Base-by-base conservation (phyloP, 2,329 filamentous ascomycete genomes). In the Neobulgaria alba region DNA sequence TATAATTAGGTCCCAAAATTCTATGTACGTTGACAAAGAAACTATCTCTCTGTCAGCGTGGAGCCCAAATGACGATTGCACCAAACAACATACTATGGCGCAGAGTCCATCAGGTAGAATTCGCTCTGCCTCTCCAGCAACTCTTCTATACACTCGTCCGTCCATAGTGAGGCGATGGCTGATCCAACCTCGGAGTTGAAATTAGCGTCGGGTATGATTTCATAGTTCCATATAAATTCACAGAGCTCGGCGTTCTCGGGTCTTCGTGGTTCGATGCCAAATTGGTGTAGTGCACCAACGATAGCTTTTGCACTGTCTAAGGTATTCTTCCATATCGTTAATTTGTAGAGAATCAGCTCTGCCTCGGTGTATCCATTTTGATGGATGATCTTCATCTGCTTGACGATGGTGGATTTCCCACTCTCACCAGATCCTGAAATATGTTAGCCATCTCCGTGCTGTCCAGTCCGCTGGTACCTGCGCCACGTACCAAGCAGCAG, bases 341-440 rank as follows among this genome's bases (percentile, higher is more conserved):
- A 78, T 45, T 92, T 84, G 68, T 96, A 96, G 61, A 95, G 82
- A 57, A 84, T 84, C 36, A 96, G 73, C 65, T 98, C 92, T 57
- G 96, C 90, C 53, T 87, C 79, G 9, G 86, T 89, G 66, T 98
- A 98, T 46, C 92, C 92, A 67, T 95, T 95, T 57, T 96, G 83
- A 61, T 98, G 92, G 59, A 98, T 96, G 56, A 98, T 98, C 68
- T 96, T 98, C 92, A 98, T 98, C 72, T 98, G 92, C 67, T 98
- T 98, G 54, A 98, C 92, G 57, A 98, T 96, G 8, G 92, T 98
- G 43, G 92, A 96, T 67, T 98, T 98, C 54, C 92, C 92, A 65
- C 90, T 96, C 69, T 98, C 92, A 52, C 92, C 92, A 51, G 92
- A 96, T 52, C 92, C 92, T 95, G 36, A 46, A 37, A 35, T 48